Evolutionary conservation across 257 asterid species (phyloP).

Genomic region (Fraxinus americana): DNA sequence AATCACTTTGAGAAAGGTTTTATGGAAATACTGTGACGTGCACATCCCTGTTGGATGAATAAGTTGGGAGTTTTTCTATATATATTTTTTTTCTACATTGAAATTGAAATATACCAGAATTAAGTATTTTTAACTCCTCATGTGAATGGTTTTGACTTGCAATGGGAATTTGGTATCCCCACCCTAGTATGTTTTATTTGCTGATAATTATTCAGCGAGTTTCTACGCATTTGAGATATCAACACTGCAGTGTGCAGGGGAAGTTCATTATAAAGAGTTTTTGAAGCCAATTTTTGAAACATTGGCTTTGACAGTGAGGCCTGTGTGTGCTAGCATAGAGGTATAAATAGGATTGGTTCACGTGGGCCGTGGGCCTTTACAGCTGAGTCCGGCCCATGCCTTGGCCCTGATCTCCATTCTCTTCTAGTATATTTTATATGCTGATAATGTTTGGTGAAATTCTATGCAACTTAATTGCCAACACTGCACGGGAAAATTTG

Average conservation of each 20-base stretch:
- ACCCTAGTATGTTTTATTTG: neutral
- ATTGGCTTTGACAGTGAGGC: neutral
- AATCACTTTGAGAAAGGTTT: slow-evolving; percentile 18
- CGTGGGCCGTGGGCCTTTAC: neutral
- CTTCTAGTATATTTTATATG: neutral
- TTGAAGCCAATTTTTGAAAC: neutral
- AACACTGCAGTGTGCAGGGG: neutral
- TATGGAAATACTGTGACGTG: neutral
- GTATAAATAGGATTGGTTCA: neutral
- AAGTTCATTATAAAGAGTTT: neutral
- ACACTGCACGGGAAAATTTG: neutral
- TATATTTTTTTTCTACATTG: neutral
- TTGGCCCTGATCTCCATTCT: neutral
- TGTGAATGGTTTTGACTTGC: slow-evolving; percentile 11
- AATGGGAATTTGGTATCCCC: slow-evolving; percentile 3
- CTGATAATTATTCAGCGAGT: neutral
- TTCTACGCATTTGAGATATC: neutral
- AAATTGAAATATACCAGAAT: slow-evolving; percentile 17
- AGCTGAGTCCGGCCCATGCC: neutral
- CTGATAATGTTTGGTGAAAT: too few relatives aligned
- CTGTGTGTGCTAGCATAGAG: neutral
- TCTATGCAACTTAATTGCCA: neutral
- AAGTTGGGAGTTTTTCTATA: neutral
- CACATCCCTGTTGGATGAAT: slow-evolving; percentile 1
- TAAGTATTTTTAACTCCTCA: slow-evolving; percentile 4